These are phyloP conservation scores for Globisporangium iwayamae DNA, from an alignment of 352 stramenopile species.

Conservation along the genomic window DNA sequence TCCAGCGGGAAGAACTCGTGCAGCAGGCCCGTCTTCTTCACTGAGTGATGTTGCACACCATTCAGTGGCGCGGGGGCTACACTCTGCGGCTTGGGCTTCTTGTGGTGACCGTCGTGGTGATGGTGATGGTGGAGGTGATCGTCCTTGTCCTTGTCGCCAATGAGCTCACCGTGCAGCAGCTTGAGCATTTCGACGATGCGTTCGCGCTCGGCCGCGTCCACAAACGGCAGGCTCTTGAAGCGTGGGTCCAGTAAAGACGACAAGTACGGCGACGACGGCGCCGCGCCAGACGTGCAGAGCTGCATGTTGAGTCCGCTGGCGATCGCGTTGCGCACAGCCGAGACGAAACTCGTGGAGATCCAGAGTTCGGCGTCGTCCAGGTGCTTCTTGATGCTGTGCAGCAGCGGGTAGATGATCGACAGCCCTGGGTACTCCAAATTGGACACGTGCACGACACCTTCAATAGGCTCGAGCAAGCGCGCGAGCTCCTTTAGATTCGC, in stretches of 20 bases:
- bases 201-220: constrained; percentile 47
- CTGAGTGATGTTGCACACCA: constrained; percentile 20
- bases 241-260: constrained; percentile 67
- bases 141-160: constrained; percentile 28
- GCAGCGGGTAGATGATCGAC: constrained; percentile 63
- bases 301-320: constrained; percentile 41
- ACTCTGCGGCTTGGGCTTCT: background rate
- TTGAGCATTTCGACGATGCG: constrained; percentile 51
- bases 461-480: constrained; percentile 57
- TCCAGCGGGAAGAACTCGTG: constrained; percentile 64
- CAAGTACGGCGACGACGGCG: constrained; percentile 51
- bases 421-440: constrained; percentile 62
- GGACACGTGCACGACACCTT: constrained; percentile 62
- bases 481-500: constrained; percentile 65
- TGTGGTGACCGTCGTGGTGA: constrained; percentile 7
- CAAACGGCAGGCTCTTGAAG: constrained; percentile 72
- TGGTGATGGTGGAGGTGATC: constrained; percentile 21
- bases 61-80: constrained; percentile 5
- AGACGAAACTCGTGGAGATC: constrained; percentile 66
- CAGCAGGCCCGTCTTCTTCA: constrained; percentile 35
- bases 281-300: constrained; percentile 44
- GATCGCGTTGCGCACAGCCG: constrained; percentile 58
- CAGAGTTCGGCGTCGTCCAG: constrained; percentile 56
- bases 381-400: constrained; percentile 74
- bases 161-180: constrained; percentile 39